phyloP scores from a whole-genome alignment of 768 basidiomycete species.

The Tephrocybe rancida region DNA sequence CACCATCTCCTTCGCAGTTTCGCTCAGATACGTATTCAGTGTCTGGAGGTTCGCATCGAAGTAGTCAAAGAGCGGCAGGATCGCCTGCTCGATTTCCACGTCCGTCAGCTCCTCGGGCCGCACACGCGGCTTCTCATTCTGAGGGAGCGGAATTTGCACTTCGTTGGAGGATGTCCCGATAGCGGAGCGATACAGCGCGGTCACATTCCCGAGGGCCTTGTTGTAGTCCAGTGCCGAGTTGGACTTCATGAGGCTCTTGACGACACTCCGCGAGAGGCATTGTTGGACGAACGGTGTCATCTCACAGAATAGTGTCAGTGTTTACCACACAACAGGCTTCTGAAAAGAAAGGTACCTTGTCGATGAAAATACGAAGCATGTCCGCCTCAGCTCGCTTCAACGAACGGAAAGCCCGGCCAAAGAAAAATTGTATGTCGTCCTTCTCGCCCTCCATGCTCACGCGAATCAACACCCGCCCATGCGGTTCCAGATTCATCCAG shows the following conservation, averaged over 20 bases:
- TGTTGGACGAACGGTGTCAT: constrained; percentile 94
- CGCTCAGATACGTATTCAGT: constrained; percentile 85
- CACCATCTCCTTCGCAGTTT: constrained; percentile 86
- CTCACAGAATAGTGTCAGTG: constrained; percentile 38
- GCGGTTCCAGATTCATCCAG: constrained; percentile 88
- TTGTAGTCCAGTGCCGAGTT: constrained; percentile 76
- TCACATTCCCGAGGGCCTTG: constrained; percentile 83
- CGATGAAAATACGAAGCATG: constrained; percentile 95
- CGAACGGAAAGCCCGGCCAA: constrained; percentile 92
- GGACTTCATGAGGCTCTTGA: constrained; percentile 78
- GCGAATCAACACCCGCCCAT: constrained; percentile 82
- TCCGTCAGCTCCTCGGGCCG: constrained; percentile 86
- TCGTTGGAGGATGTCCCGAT: constrained; percentile 67
- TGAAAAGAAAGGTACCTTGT: constrained; percentile 68
- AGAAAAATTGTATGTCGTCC: constrained; percentile 97
- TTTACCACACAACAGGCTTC: neutral
- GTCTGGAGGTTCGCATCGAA: constrained; percentile 93
- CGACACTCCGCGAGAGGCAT: constrained; percentile 73
- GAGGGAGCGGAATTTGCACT: constrained; percentile 76
- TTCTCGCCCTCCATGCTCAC: constrained; percentile 99
- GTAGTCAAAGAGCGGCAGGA: constrained; percentile 91
- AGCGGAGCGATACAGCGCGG: constrained; percentile 80
- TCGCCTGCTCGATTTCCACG: constrained; percentile 92
- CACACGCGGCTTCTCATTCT: constrained; percentile 73
- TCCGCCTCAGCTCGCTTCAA: constrained; percentile 92